Conservation (phyloP, 768 basidiomycete genomes). For the Trichaptum fuscoviolaceum region DNA sequence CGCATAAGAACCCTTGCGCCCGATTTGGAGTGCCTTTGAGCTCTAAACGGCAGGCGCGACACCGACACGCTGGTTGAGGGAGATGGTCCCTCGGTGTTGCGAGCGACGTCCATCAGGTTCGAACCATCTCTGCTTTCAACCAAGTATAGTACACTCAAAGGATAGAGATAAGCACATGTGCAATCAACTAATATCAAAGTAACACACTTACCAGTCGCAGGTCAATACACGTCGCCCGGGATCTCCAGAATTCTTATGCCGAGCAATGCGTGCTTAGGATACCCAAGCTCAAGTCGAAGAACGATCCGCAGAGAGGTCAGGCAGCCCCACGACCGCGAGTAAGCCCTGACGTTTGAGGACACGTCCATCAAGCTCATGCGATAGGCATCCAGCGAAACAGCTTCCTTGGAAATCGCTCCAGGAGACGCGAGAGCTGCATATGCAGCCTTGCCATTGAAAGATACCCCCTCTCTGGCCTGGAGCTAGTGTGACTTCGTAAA, state of each 20-base stretch:
- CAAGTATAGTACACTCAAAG: conserved; percentile 1
- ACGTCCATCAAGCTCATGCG: background rate
- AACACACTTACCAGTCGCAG: background rate
- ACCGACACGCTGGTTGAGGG: background rate
- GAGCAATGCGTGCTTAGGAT: background rate
- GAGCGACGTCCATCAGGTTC: background rate
- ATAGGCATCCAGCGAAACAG: background rate
- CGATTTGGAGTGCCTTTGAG: background rate
- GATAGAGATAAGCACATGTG: background rate
- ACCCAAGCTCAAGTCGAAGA: background rate
- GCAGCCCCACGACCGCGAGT: background rate
- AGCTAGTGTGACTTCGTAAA: background rate
- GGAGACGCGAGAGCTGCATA: background rate
- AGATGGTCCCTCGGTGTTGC: background rate
- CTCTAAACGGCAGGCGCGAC: background rate
- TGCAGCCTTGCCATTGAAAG: background rate
- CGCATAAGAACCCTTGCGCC: background rate
- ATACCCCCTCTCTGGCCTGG: background rate
- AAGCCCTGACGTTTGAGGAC: background rate
- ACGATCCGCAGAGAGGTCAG: background rate
- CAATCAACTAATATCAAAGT: background rate
- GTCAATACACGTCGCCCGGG: background rate
- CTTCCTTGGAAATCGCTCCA: background rate
- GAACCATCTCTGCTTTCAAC: background rate
- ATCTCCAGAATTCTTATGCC: background rate